Conservation (phyloP, 2,329 filamentous ascomycete genomes). For the Cordyceps javanica region DNA sequence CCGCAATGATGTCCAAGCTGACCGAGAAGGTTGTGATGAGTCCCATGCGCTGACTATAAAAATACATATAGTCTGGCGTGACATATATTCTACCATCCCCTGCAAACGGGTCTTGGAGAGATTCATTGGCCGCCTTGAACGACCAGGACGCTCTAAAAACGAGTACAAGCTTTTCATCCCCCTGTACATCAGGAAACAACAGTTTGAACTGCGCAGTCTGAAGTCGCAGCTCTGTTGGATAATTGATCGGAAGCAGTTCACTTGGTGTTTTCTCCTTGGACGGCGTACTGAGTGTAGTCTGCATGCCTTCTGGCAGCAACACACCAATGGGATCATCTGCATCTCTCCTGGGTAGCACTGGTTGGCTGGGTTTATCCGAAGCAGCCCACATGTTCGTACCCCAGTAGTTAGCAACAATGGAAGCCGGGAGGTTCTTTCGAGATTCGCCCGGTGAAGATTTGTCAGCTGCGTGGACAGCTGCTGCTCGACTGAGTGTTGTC, state of each 20-base stretch:
- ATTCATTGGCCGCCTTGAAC: conserved; percentile 40
- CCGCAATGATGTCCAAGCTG: conserved; percentile 68
- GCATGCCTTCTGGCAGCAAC: conserved; percentile 28
- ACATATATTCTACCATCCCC: conserved; percentile 75
- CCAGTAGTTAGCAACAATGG: conserved; percentile 90
- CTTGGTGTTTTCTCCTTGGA: conserved; percentile 27
- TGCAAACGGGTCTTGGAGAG: conserved; percentile 42
- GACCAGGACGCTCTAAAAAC: conserved; percentile 90
- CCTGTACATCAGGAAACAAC: conserved; percentile 74
- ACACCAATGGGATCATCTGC: conserved; percentile 38
- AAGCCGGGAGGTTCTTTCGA: conserved; percentile 69
- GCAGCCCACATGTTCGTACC: conserved; percentile 72
- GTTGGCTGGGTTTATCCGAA: conserved; percentile 23
- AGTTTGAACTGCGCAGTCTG: conserved; percentile 93
- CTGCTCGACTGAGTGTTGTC: conserved; percentile 80
- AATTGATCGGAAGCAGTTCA: conserved; percentile 64
- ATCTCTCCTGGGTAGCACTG: conserved; percentile 26
- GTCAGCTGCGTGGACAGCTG: conserved; percentile 75
- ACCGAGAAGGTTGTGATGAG: conserved; percentile 79
- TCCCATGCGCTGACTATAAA: conserved; percentile 92
- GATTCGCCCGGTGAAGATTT: conserved; percentile 60
- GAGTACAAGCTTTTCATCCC: conserved; percentile 76
- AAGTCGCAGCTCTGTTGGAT: conserved; percentile 73
- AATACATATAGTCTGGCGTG: conserved; percentile 82
- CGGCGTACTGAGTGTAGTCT: conserved; percentile 24